Base-by-base conservation (phyloP, 2,329 filamentous ascomycete species). In the Aspergillus niger region DNA sequence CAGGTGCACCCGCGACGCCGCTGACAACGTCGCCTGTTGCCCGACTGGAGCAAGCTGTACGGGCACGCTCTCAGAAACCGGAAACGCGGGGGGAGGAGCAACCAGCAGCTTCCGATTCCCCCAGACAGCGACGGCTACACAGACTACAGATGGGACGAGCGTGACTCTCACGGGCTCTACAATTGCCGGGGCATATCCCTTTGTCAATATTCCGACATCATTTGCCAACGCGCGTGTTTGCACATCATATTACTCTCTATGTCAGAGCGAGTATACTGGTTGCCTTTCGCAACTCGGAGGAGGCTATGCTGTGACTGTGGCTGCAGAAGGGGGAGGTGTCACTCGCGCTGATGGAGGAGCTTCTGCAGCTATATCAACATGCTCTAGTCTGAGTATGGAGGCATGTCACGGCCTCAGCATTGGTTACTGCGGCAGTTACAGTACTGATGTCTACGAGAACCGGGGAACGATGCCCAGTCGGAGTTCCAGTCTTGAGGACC, bases 21-120 rank as follows among this genome's bases (percentile, higher is more conserved):
- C 80, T 39, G 80, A 85, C 57, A 79, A 86, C 62, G 82, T 88
- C 57, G 86, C 85, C 24, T 89, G 86, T 77, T 89, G 86, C 74
- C 85, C 85, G 0, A 78, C 74, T 26, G 81, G 83, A 54, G 82
- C 82, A 13, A 81, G 76, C 28, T 89, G 86, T 68, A 87, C 85
- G 0, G 86, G 86, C 2, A 81, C 77, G 8, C 78, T 87, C 8
- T 73, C 77, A 0, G 73, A 67, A 2, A 61, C 70, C 3, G 65
- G 64, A 5, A 68, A 70, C 1, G 63, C 43, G 10, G 52, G 28
- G 2, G 66, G 66, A 4, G 66, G 69, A 15, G 60, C 63, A 55
- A 65, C 51, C 32, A 69, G 65, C 59, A 72, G 69, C 53, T 78
- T 77, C 63, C 68, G 70, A 58, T 77, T 76, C 50, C 75, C 76